Percentiles rank a stretch among this genome's conserved stretches.
These are phyloP conservation scores for Hanseniaspora hatyaiensis DNA, from an alignment of 805 yeast genomes.

Conservation along the genomic window DNA sequence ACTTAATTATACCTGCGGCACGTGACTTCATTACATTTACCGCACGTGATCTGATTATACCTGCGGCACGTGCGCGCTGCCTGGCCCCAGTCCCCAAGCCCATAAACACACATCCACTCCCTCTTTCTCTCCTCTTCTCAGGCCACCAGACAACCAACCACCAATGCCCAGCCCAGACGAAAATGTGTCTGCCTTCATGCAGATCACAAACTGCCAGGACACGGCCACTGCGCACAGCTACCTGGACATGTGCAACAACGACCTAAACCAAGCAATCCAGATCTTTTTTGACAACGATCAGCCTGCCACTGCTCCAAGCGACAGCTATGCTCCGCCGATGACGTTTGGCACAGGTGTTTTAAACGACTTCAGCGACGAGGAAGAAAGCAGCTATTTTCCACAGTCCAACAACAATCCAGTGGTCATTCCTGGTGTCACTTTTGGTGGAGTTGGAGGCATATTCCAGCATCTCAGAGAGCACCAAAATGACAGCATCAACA, in stretches of 20 bases:
- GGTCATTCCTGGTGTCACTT: conserved; percentile 26
- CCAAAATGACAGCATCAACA: conserved; percentile 29
- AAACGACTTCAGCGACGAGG: background rate
- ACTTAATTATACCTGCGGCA: too few species aligned
- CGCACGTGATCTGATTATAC: too few species aligned
- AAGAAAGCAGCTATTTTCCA: background rate
- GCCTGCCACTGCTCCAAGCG: background rate
- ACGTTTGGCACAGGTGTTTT: background rate
- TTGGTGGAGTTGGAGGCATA: conserved; percentile 33
- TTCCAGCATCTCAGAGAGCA: conserved; percentile 25
- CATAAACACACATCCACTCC: too few species aligned
- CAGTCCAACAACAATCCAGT: conserved; percentile 10
- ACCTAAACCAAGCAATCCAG: conserved; percentile 74
- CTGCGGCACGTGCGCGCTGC: too few species aligned
- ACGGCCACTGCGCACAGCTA: conserved; percentile 59
- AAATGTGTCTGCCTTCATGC: conserved; percentile 59
- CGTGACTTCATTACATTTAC: too few species aligned
- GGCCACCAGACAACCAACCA: too few species aligned
- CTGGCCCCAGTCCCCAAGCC: too few species aligned
- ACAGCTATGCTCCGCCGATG: conserved; percentile 6
- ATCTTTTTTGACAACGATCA: conserved; percentile 58
- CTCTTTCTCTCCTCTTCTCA: too few species aligned
- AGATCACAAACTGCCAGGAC: conserved; percentile 68
- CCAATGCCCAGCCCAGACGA: too few species aligned
- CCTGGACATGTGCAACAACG: conserved; percentile 63